These are phyloP conservation scores for Blastocystis sp. DNA, from an alignment of 352 stramenopile genomes.

Conservation along the genomic window DNA sequence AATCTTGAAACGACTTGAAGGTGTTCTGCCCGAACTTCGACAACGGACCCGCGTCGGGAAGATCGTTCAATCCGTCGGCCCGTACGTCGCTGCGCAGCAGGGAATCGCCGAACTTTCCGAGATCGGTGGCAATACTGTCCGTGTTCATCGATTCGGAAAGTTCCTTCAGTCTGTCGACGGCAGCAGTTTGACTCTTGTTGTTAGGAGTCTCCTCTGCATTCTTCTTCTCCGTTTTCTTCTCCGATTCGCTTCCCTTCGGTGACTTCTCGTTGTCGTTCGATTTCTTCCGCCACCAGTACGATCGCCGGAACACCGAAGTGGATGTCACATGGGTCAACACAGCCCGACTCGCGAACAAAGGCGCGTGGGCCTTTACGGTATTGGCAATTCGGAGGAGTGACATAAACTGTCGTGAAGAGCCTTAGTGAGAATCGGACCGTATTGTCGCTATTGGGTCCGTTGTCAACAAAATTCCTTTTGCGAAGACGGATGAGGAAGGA, in stretches of 20 bases:
- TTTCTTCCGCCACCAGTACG: neutral
- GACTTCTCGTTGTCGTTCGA: neutral
- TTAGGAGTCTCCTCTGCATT: neutral
- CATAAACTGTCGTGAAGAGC: neutral
- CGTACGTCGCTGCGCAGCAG: neutral
- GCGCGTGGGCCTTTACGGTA: neutral
- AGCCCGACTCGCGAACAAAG: neutral
- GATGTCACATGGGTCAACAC: neutral
- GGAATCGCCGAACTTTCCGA: neutral
- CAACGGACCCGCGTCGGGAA: neutral
- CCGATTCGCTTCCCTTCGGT: neutral
- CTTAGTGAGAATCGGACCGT: too few relatives aligned
- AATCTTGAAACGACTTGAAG: neutral
- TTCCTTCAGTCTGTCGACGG: neutral
- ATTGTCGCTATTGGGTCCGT: too few relatives aligned
- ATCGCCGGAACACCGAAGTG: neutral
- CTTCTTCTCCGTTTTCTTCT: slow-evolving; percentile 19
- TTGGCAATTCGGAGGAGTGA: neutral
- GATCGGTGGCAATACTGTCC: too few relatives aligned
- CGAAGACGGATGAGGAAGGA: too few relatives aligned
- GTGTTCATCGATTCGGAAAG: too few relatives aligned
- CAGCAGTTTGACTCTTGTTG: neutral
- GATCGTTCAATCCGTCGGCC: neutral
- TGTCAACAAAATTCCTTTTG: too few relatives aligned
- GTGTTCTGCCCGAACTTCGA: neutral